Evolutionary conservation across 2,329 filamentous ascomycete species (phyloP).

Genomic region (Ophiosphaerella herpotricha): DNA sequence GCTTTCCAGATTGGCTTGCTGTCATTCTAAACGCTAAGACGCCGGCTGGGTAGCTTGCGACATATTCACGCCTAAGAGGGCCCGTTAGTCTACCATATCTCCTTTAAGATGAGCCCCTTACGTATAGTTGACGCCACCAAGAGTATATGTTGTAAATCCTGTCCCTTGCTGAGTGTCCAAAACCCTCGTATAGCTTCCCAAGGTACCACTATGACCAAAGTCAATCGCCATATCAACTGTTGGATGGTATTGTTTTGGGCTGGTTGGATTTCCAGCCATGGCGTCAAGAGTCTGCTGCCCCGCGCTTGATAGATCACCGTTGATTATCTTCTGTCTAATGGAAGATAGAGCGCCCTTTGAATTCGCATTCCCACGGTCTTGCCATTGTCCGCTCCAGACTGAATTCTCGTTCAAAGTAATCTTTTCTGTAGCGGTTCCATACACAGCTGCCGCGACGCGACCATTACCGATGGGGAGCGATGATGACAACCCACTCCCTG

Average conservation of each 20-base stretch:
- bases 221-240: slow-evolving; percentile 5
- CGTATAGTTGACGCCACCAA: slow-evolving; percentile 13
- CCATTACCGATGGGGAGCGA: slow-evolving; percentile 15
- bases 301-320: slow-evolving; percentile 10
- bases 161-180: slow-evolving; percentile 13
- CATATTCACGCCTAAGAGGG: slow-evolving; percentile 6
- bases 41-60: slow-evolving; percentile 11
- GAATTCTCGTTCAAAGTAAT: slow-evolving; percentile 18
- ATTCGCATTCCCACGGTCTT: slow-evolving; percentile 11
- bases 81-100: not conserved
- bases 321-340: slow-evolving; percentile 8
- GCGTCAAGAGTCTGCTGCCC: slow-evolving; percentile 4
- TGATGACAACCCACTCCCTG: slow-evolving; percentile 1
- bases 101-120: not conserved
- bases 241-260: slow-evolving; percentile 2
- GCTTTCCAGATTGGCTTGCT: slow-evolving; percentile 6
- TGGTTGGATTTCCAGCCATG: slow-evolving; percentile 5
- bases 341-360: slow-evolving; percentile 4
- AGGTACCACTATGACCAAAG: slow-evolving; percentile 5
- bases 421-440: slow-evolving; percentile 11
- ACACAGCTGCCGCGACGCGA: slow-evolving; percentile 10
- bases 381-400: slow-evolving; percentile 15
- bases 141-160: slow-evolving; percentile 6
- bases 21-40: slow-evolving; percentile 7
- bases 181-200: slow-evolving; percentile 6